phyloP scores from a whole-genome alignment of 2,329 filamentous ascomycete genomes.

The Capronia coronata region DNA sequence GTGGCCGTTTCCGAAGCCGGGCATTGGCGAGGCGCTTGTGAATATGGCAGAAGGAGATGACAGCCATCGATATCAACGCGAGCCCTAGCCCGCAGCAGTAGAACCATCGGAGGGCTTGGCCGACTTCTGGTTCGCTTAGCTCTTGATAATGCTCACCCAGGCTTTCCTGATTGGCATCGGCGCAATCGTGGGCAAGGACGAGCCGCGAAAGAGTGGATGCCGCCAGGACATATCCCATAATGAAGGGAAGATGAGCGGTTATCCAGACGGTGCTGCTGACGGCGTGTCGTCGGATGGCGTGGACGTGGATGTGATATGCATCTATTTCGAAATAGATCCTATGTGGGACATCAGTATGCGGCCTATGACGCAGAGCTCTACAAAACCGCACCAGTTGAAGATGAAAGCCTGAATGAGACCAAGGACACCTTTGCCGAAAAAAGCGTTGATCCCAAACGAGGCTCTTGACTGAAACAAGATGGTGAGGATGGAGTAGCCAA shows the following conservation, averaged over 20 bases:
- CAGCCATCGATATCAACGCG: constrained; percentile 48
- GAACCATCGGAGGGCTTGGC: constrained; percentile 53
- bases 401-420: constrained; percentile 37
- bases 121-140: constrained; percentile 47
- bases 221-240: constrained; percentile 57
- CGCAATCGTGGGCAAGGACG: constrained; percentile 53
- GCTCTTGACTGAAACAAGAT: constrained; percentile 33
- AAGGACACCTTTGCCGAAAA: constrained; percentile 57
- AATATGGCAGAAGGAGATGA: constrained; percentile 51
- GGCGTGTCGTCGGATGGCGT: constrained; percentile 53
- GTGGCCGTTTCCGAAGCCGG: constrained; percentile 46
- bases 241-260: constrained; percentile 54
- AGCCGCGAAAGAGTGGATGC: constrained; percentile 51
- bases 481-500: constrained; percentile 58
- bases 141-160: constrained; percentile 48
- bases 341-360: not conserved
- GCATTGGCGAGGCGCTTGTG: constrained; percentile 49
- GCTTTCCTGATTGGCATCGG: constrained; percentile 43
- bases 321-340: constrained; percentile 59
- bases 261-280: constrained; percentile 48
- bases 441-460: constrained; percentile 28
- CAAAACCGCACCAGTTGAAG: constrained; percentile 11
- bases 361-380: not conserved
- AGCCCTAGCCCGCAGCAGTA: constrained; percentile 58
- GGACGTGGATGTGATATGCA: constrained; percentile 49